A percentile compares a stretch with the other conserved stretches of the same genome.
Conservation (phyloP, 495 filamentous ascomycete genomes). For the Niebla homalea region DNA sequence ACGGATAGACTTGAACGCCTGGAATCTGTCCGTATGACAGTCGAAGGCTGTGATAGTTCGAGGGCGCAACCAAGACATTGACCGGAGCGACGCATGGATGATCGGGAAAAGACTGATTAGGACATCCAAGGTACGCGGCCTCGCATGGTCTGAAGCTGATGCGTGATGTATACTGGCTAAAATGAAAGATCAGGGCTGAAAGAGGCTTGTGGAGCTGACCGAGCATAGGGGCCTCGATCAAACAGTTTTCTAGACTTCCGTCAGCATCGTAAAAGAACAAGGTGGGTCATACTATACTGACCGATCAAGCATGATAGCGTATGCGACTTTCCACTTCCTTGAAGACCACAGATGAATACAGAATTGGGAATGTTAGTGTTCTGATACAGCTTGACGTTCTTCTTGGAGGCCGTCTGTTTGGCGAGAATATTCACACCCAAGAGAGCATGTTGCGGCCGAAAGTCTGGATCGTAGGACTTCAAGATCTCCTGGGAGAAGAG, state of each 20-base stretch:
- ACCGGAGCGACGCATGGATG: slow-evolving; percentile 39
- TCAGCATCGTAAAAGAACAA: neutral
- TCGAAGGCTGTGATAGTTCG: slow-evolving; percentile 38
- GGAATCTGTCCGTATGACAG: slow-evolving; percentile 24
- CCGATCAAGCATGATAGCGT: slow-evolving; percentile 59
- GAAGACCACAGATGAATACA: slow-evolving; percentile 63
- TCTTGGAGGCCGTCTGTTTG: too few species aligned
- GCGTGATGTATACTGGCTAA: slow-evolving; percentile 46
- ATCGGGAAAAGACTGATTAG: too few species aligned
- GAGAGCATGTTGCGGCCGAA: too few species aligned
- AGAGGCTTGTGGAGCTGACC: slow-evolving; percentile 36
- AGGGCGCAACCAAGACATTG: slow-evolving; percentile 49
- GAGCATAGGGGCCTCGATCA: slow-evolving; percentile 18
- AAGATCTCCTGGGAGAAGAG: too few species aligned
- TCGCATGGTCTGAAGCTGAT: slow-evolving; percentile 48
- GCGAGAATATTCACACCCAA: too few species aligned
- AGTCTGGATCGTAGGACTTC: too few species aligned
- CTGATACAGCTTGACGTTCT: slow-evolving; percentile 2
- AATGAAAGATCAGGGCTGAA: slow-evolving; percentile 56
- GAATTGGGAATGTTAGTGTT: slow-evolving; percentile 57
- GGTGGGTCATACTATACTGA: slow-evolving; percentile 35
- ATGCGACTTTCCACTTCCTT: slow-evolving; percentile 67
- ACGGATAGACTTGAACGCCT: slow-evolving; percentile 28
- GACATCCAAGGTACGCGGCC: slow-evolving; percentile 45
- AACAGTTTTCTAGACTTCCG: neutral